A percentile compares a stretch with the other conserved stretches of the same genome.
Evolutionary conservation across 2,329 filamentous ascomycete species (phyloP).

Genomic region (Penicillium sp.): DNA sequence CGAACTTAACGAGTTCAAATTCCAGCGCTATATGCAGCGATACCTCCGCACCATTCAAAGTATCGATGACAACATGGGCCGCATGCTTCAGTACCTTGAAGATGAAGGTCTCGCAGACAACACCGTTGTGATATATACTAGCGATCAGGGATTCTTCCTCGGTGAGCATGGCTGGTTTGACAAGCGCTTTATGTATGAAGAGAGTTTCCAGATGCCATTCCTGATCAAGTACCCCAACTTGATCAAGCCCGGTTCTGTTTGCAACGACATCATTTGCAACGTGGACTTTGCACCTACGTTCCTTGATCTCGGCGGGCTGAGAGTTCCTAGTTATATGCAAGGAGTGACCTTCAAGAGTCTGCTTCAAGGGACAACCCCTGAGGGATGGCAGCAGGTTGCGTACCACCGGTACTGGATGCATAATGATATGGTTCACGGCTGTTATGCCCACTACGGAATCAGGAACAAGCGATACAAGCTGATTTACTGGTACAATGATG

Average conservation of each 20-base stretch:
- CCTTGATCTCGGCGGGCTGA: conserved; percentile 47
- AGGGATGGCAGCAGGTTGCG: conserved; percentile 52
- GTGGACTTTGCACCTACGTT: conserved; percentile 56
- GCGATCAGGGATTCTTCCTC: conserved; percentile 57
- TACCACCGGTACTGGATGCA: conserved; percentile 60
- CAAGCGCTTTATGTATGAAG: conserved; percentile 60
- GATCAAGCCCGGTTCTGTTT: too few species aligned
- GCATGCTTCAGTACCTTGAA: conserved; percentile 50
- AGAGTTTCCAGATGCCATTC: conserved; percentile 58
- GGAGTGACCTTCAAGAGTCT: conserved; percentile 46
- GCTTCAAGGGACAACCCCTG: conserved; percentile 39
- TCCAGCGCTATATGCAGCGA: conserved; percentile 57
- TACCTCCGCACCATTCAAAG: conserved; percentile 54
- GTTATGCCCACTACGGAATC: conserved; percentile 54
- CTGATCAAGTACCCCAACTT: conserved; percentile 50
- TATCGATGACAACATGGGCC: conserved; percentile 54
- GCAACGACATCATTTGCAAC: too few species aligned
- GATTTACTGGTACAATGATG: conserved; percentile 59
- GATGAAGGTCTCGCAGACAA: conserved; percentile 43
- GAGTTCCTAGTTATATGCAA: conserved; percentile 52
- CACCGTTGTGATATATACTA: conserved; percentile 54
- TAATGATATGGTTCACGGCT: conserved; percentile 50
- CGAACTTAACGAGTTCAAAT: conserved; percentile 55
- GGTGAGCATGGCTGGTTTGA: conserved; percentile 60
- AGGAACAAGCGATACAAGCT: conserved; percentile 54